Conservation (phyloP, 768 basidiomycete genomes). For the Leccinum subgranulosum region DNA sequence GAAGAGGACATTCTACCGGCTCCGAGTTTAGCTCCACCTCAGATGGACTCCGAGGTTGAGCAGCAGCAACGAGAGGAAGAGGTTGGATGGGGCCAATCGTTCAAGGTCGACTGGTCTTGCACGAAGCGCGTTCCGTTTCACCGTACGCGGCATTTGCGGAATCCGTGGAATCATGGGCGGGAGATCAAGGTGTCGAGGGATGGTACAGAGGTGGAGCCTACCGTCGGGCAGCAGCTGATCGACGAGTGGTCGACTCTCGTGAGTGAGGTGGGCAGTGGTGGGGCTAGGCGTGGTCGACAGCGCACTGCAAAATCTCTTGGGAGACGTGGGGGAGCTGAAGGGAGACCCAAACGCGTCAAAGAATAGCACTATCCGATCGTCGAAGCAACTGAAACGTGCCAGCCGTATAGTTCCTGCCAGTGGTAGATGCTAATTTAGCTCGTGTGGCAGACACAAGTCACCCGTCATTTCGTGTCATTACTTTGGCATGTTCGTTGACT, state of each 20-base stretch:
- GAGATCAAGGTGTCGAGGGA: conserved; percentile 83
- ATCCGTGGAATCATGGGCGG: conserved; percentile 88
- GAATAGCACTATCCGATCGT: not conserved
- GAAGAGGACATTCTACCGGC: conserved; percentile 17
- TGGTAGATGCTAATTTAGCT: too few species aligned
- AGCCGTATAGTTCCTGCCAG: too few species aligned
- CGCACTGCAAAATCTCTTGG: conserved; percentile 4
- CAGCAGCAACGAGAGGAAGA: conserved; percentile 24
- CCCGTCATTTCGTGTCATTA: not conserved
- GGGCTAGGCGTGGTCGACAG: not conserved
- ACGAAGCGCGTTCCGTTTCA: conserved; percentile 70
- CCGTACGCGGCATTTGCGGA: conserved; percentile 75
- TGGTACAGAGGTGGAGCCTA: conserved; percentile 90
- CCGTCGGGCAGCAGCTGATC: conserved; percentile 61
- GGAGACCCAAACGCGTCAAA: not conserved
- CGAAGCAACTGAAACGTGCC: not conserved
- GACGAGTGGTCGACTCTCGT: conserved; percentile 60
- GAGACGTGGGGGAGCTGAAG: not conserved
- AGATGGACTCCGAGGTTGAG: not conserved
- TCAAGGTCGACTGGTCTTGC: conserved; percentile 80
- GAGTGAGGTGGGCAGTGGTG: conserved; percentile 8
- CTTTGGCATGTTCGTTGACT: not conserved
- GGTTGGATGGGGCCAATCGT: conserved; percentile 66
- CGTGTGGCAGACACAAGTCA: too few species aligned
- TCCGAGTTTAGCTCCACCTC: not conserved